These are phyloP conservation scores for Decorospora gaudefroyi DNA, from an alignment of 2,329 filamentous ascomycete genomes.

Conservation along the genomic window DNA sequence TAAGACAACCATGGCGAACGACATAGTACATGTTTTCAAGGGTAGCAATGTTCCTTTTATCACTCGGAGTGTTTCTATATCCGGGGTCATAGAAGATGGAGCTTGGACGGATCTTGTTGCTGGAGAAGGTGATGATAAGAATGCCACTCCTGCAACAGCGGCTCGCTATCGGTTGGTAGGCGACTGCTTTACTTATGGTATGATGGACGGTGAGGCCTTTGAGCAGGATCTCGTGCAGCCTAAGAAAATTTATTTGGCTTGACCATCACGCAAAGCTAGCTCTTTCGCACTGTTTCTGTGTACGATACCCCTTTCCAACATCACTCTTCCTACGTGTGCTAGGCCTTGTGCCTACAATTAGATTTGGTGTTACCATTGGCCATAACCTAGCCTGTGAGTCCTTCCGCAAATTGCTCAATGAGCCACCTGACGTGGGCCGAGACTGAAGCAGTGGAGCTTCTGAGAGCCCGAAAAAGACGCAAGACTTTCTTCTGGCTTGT, in stretches of 20 bases:
- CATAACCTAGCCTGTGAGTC: too few relatives aligned
- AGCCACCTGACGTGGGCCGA: too few relatives aligned
- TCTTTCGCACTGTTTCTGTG: too few relatives aligned
- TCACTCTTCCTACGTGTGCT: too few relatives aligned
- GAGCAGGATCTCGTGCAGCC: neutral
- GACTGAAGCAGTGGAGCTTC: too few relatives aligned
- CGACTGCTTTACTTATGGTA: constrained; percentile 25
- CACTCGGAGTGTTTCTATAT: constrained; percentile 6
- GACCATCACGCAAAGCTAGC: neutral
- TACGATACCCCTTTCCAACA: too few relatives aligned
- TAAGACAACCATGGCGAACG: constrained; percentile 15
- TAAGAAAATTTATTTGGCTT: constrained; percentile 4
- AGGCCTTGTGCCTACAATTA: too few relatives aligned
- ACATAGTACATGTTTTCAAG: constrained; percentile 19
- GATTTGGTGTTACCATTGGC: too few relatives aligned
- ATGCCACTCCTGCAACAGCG: neutral
- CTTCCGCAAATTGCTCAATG: too few relatives aligned
- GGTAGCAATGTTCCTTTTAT: constrained; percentile 26
- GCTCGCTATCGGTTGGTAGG: constrained; percentile 16
- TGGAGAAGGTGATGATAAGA: neutral
- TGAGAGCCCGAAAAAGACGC: too few relatives aligned
- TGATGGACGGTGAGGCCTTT: constrained; percentile 27
- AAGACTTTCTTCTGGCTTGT: too few relatives aligned
- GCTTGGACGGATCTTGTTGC: neutral
- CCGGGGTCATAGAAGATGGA: neutral